Base-by-base conservation (phyloP, 1,284 basidiomycete species). In the Trichosporon sp. region DNA sequence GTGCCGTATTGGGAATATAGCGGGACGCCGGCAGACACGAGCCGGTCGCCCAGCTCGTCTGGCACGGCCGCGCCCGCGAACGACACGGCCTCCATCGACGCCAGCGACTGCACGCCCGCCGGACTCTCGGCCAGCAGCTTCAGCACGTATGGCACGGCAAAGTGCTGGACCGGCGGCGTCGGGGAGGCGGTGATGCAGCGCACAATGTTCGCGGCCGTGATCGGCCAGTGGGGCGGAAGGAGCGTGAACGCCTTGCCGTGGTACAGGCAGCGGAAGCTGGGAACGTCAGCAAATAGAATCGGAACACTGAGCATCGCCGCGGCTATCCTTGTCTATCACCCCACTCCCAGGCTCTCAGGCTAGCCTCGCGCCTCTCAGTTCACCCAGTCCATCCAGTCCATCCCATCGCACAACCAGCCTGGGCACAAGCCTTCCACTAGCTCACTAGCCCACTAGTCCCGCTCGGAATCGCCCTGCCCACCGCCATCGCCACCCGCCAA, bases 1-100 rank as follows among this genome's bases (percentile, higher is more conserved):
- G 86, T 85, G 1, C 89, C 89, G 75, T 88, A 88, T 46, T 87
- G 84, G 11, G 87, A 87, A 32, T 88, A 85, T 5, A 91, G 84
- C 21, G 85, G 86, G 3, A 90, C 86, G 0, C 88, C 88, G 26
- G 85, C 83, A 0, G 75, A 75, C 0, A 88, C 87, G 37, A 90
- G 84, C 7, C 85, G 80, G 72, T 89, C 87, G 0, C 90, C 89
- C 0, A 90, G 80, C 65, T 88, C 87, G 67, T 88, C 76, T 0
- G 79, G 83, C 6, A 81, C 78, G 8, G 82, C 82, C 2, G 83
- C 83, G 6, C 83, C 83, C 19, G 81, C 83, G 65, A 81, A 84
- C 0, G 79, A 80, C 2, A 90, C 88, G 14, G 88, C 79, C 67
- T 89, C 85, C 79, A 90, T 88, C 7, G 76, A 72, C 21, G 80